Evolutionary conservation across 495 filamentous ascomycete species (phyloP).

Genomic region (Ascobolus immersus): DNA sequence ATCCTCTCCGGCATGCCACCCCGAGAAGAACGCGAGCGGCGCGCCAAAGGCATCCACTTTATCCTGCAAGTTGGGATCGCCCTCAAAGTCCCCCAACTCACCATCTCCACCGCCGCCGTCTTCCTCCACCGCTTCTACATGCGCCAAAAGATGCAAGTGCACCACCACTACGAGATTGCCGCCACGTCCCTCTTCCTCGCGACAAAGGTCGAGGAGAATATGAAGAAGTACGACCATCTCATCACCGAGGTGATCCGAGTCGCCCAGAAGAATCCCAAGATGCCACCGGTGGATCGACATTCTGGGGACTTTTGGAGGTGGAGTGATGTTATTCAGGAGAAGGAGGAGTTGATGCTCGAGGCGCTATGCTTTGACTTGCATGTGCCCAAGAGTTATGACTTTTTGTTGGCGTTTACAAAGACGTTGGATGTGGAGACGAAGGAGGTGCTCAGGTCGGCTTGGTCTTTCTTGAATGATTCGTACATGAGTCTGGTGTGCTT

Average conservation of each 20-base stretch:
- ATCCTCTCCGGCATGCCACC: constrained; percentile 54
- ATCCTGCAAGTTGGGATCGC: constrained; percentile 82
- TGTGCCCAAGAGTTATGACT: constrained; percentile 58
- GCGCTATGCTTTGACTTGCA: constrained; percentile 80
- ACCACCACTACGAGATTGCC: constrained; percentile 27
- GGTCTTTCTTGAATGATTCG: constrained; percentile 80
- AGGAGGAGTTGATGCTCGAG: constrained; percentile 81
- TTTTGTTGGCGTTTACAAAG: constrained; percentile 50
- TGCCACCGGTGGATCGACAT: constrained; percentile 64
- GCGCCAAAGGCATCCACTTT: constrained; percentile 85
- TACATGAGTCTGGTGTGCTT: constrained; percentile 62
- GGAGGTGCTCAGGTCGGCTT: constrained; percentile 50
- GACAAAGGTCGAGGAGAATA: constrained; percentile 89
- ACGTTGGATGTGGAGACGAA: constrained; percentile 44
- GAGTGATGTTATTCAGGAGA: constrained; percentile 71
- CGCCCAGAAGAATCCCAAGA: constrained; percentile 70
- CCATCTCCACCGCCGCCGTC: constrained; percentile 69
- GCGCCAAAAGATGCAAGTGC: constrained; percentile 27
- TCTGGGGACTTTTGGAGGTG: constrained; percentile 92
- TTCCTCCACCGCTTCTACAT: constrained; percentile 93
- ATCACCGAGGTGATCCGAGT: constrained; percentile 81
- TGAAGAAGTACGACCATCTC: constrained; percentile 75
- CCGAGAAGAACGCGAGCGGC: constrained; percentile 46
- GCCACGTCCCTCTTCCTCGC: constrained; percentile 79
- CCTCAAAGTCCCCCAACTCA: constrained; percentile 75